Base-by-base conservation (phyloP, 768 basidiomycete genomes). In the Leccinellum albellum region DNA sequence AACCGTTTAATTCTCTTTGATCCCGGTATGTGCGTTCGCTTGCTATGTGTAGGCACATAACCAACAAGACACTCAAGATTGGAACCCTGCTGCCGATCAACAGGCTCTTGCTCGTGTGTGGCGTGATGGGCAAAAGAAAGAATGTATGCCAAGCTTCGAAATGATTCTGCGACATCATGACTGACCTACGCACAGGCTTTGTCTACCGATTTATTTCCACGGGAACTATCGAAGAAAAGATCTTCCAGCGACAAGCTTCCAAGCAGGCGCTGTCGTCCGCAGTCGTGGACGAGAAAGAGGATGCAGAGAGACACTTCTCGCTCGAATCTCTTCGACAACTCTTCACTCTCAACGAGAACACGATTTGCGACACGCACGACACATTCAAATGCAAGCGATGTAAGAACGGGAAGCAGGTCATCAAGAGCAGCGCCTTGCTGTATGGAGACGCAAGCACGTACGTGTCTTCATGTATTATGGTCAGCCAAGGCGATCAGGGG, bases 91-190 rank as follows among this genome's bases (percentile, higher is more conserved):
- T 10, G 93, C 95, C 26, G 96, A 99, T 73, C 97, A 98, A 70
- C 96, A 99, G 71, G 96, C 96, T 8, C 80, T 99, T 6, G 96
- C 96, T 45, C 93, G 96, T 70, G 96, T 99, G 9, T 99, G 96
- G 96, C 90, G 96, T 75, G 96, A 99, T 67, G 96, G 96, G 0
- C 96, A 98, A 73, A 99, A 97, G 84, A 98, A 98, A 83, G 95
- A 97, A 75, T 99, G 96, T 94, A 67, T 53, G 89, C 68, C 23
- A 17, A 29, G 14, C 5, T 9, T 52, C 13, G 26, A 29, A n/a
- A n/a, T 21, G 6, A 8, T 40, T 42, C 2, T 5, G 40, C 8
- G 13, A 50, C 48, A 9, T 17, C 12, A 15, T 54, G 33, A 33
- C 35, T 59, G 44, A 61, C 47, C 28, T 15, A 2, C 42, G 15